A percentile compares a stretch with the other conserved stretches of the same genome.
phyloP scores from a whole-genome alignment of 805 yeast genomes.

The Kodamaea laetipori region DNA sequence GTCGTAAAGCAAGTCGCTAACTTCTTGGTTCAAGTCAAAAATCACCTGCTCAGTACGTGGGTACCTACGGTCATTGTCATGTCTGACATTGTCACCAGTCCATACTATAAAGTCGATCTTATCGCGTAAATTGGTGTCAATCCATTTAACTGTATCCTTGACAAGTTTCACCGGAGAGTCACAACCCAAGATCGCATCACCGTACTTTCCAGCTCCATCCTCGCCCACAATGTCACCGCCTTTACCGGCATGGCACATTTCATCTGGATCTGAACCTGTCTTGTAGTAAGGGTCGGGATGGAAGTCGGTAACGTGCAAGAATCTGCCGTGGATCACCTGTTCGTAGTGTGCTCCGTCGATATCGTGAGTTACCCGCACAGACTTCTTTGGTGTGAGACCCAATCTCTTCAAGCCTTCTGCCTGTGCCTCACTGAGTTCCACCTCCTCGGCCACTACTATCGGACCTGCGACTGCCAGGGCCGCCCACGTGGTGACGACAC shows the following conservation, averaged over 20 bases:
- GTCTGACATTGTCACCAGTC: slow-evolving; percentile 90
- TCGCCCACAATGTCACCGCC: slow-evolving; percentile 28
- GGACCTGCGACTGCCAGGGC: not conserved
- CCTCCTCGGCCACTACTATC: slow-evolving; percentile 1
- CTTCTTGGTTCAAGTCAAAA: slow-evolving; percentile 63
- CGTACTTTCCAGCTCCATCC: slow-evolving; percentile 60
- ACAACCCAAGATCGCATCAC: slow-evolving; percentile 76
- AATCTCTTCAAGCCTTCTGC: slow-evolving; percentile 17
- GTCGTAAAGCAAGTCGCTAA: slow-evolving; percentile 53
- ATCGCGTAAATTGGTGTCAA: slow-evolving; percentile 62
- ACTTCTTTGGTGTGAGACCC: slow-evolving; percentile 39
- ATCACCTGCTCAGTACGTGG: slow-evolving; percentile 78
- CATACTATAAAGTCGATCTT: slow-evolving; percentile 83
- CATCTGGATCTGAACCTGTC: slow-evolving; percentile 48
- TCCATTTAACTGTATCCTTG: slow-evolving; percentile 67
- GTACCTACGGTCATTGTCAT: slow-evolving; percentile 71
- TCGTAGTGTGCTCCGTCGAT: slow-evolving; percentile 21
- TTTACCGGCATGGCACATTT: slow-evolving; percentile 59
- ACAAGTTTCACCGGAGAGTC: slow-evolving; percentile 70
- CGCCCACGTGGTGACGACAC: not conserved
- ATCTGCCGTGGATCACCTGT: slow-evolving; percentile 64
- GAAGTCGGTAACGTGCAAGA: slow-evolving; percentile 82
- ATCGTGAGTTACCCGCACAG: slow-evolving; percentile 26
- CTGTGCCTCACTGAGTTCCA: slow-evolving; percentile 1
- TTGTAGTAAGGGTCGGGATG: slow-evolving; percentile 78